Evolutionary conservation across 2,329 filamentous ascomycete genomes (phyloP).

Genomic region (Hymenoscyphus fructigenus): DNA sequence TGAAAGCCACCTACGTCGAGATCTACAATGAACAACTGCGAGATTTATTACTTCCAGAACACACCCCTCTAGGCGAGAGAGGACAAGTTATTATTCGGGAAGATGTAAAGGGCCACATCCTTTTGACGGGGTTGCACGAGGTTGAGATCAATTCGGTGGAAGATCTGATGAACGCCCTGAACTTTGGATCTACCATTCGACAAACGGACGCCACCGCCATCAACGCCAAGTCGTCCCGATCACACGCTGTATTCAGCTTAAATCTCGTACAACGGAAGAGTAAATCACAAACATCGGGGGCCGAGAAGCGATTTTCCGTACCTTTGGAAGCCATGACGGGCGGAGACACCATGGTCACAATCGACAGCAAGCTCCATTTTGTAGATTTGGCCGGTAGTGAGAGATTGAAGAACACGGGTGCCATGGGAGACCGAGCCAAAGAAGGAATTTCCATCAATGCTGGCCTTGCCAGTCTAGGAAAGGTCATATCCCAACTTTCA

Average conservation of each 20-base stretch:
- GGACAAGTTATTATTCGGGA: conserved; percentile 86
- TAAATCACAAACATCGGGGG: conserved; percentile 47
- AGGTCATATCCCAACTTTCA: conserved; percentile 97
- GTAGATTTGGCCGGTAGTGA: conserved; percentile 97
- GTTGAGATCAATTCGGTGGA: conserved; percentile 88
- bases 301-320: conserved; percentile 84
- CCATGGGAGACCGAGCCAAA: conserved; percentile 88
- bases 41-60: conserved; percentile 81
- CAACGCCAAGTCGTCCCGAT: conserved; percentile 96
- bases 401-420: conserved; percentile 93
- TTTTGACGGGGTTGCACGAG: conserved; percentile 86
- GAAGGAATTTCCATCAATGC: conserved; percentile 99
- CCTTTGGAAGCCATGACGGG: conserved; percentile 77
- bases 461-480: conserved; percentile 89
- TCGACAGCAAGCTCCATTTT: conserved; percentile 98
- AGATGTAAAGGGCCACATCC: conserved; percentile 89
- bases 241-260: conserved; percentile 94
- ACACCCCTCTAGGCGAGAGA: conserved; percentile 67
- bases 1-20: conserved; percentile 93
- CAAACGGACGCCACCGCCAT: conserved; percentile 97
- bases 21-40: conserved; percentile 98
- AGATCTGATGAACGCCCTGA: conserved; percentile 83
- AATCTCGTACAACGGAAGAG: conserved; percentile 86
- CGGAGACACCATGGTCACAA: conserved; percentile 71
- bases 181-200: conserved; percentile 89